Percentiles rank a stretch among this genome's conserved stretches.
Evolutionary conservation across 495 filamentous ascomycete species (phyloP).

Genomic region (Chaetomium tenue): DNA sequence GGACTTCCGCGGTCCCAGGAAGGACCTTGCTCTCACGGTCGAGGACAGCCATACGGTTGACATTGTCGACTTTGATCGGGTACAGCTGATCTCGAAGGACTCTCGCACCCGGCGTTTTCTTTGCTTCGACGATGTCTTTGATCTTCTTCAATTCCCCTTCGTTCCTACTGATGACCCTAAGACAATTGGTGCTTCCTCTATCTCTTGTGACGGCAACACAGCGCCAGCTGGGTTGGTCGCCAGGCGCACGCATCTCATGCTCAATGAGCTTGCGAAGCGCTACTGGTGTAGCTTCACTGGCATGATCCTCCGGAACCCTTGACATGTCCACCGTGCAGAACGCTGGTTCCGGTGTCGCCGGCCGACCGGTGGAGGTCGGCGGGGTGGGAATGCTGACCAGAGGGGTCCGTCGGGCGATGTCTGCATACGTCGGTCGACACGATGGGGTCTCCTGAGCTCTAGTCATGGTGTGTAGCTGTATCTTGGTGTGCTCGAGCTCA

Average conservation of each 20-base stretch:
- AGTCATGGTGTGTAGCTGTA: background rate
- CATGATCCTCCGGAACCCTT: background rate
- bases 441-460: background rate
- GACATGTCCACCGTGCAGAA: conserved; percentile 8
- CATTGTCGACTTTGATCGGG: conserved; percentile 19
- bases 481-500: conserved; percentile 3
- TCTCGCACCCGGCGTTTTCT: conserved; percentile 12
- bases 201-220: conserved; percentile 17
- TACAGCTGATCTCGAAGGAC: conserved; percentile 19
- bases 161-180: conserved; percentile 13
- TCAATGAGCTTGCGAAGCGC: conserved; percentile 17
- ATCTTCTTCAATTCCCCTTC: conserved; percentile 14
- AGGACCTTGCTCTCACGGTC: conserved; percentile 16
- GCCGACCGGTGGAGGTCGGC: background rate
- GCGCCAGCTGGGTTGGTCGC: conserved; percentile 13
- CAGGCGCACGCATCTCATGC: conserved; percentile 12
- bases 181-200: conserved; percentile 11
- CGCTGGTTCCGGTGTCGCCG: conserved; percentile 1
- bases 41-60: conserved; percentile 16
- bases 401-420: conserved; percentile 2
- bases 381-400: background rate
- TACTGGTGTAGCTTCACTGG: background rate
- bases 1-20: conserved; percentile 7
- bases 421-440: background rate
- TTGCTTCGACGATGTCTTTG: conserved; percentile 14